Evolutionary conservation across 352 stramenopile genomes (phyloP).

Genomic region (Globisporangium cylindrosporum): DNA sequence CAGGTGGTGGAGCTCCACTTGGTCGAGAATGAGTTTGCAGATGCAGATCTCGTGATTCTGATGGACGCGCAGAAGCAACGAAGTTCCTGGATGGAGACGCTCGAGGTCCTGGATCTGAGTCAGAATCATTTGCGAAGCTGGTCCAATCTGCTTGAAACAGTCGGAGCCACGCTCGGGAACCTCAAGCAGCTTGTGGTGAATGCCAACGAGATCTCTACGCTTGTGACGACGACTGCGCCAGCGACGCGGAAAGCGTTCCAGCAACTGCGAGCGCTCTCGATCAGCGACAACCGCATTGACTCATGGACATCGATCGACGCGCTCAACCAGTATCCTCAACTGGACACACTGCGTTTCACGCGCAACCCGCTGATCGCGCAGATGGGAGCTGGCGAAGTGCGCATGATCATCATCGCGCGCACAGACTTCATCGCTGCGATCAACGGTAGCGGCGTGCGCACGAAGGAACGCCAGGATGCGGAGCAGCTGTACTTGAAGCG

Average conservation of each 20-base stretch:
- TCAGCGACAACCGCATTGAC: slow-evolving; percentile 66
- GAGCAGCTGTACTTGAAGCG: slow-evolving; percentile 85
- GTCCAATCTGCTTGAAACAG: slow-evolving; percentile 31
- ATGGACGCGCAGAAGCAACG: background rate
- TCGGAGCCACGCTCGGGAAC: slow-evolving; percentile 34
- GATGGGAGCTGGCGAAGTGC: slow-evolving; percentile 63
- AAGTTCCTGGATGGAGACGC: slow-evolving; percentile 26
- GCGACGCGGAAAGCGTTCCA: slow-evolving; percentile 26
- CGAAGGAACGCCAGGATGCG: slow-evolving; percentile 65
- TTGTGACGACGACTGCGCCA: slow-evolving; percentile 20
- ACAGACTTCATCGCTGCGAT: slow-evolving; percentile 45
- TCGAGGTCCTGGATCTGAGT: slow-evolving; percentile 63
- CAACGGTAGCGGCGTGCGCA: slow-evolving; percentile 59
- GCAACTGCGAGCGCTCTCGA: slow-evolving; percentile 48
- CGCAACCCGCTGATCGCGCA: slow-evolving; percentile 62
- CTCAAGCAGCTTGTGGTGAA: slow-evolving; percentile 70
- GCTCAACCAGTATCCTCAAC: slow-evolving; percentile 50
- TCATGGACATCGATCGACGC: slow-evolving; percentile 77
- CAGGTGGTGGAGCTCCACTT: slow-evolving; percentile 53
- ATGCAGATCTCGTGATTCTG: slow-evolving; percentile 37
- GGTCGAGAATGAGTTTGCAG: slow-evolving; percentile 47
- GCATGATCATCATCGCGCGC: slow-evolving; percentile 71
- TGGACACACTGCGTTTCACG: slow-evolving; percentile 67
- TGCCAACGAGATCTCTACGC: slow-evolving; percentile 49
- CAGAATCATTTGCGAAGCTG: slow-evolving; percentile 57